phyloP scores from a whole-genome alignment of 2,329 filamentous ascomycete species.

The Lachnellula hyalina region DNA sequence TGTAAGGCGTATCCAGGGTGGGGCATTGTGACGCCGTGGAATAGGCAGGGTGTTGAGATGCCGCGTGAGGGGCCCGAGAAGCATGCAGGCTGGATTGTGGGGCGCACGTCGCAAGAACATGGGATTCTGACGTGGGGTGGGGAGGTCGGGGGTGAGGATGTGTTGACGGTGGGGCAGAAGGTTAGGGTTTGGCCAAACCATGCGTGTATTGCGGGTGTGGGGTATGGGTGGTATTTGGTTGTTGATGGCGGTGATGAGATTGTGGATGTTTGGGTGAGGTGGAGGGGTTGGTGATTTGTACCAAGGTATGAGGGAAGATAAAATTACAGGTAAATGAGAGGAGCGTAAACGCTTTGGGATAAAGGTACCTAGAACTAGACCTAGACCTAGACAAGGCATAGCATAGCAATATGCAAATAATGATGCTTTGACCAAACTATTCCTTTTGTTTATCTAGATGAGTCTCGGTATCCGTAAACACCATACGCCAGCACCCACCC shows the following conservation, averaged over 20 bases:
- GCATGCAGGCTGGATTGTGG: slow-evolving; percentile 59
- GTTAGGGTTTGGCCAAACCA: slow-evolving; percentile 75
- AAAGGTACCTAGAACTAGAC: neutral
- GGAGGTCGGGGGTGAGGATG: slow-evolving; percentile 39
- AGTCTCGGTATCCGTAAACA: slow-evolving; percentile 14
- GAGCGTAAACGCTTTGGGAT: neutral
- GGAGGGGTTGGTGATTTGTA: slow-evolving; percentile 57
- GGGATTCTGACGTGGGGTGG: slow-evolving; percentile 61
- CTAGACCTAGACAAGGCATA: neutral
- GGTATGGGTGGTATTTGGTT: slow-evolving; percentile 68
- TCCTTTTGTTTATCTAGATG: slow-evolving; percentile 4
- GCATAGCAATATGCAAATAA: neutral
- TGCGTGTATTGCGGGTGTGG: slow-evolving; percentile 68
- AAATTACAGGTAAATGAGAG: neutral
- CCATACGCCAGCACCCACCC: slow-evolving; percentile 17
- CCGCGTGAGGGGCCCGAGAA: slow-evolving; percentile 37
- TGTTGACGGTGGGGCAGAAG: slow-evolving; percentile 57
- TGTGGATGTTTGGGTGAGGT: slow-evolving; percentile 71
- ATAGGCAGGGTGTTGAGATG: slow-evolving; percentile 24
- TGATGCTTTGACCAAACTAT: neutral
- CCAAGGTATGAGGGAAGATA: neutral
- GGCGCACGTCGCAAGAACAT: slow-evolving; percentile 72
- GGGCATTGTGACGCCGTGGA: slow-evolving; percentile 63
- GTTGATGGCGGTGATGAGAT: slow-evolving; percentile 64
- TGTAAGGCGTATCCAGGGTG: slow-evolving; percentile 67